phyloP scores from a whole-genome alignment of 2,329 filamentous ascomycete genomes.

The Microdochium bolleyi region DNA sequence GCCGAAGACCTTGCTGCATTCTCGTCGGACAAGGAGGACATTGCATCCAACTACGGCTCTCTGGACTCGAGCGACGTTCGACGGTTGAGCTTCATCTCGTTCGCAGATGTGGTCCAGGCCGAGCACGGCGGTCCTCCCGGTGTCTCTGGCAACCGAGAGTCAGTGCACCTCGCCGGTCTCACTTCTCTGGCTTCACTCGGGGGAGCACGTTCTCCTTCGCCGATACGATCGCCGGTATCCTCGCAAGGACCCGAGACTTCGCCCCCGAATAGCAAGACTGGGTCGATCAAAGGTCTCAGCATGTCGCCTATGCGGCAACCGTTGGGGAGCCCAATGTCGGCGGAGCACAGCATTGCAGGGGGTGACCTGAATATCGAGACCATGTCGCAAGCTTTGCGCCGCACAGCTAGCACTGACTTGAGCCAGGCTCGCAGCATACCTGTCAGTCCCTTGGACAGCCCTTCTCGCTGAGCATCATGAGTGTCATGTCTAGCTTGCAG shows the following conservation, averaged over 20 bases:
- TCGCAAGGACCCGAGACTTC: conserved; percentile 62
- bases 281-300: conserved; percentile 68
- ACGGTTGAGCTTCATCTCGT: conserved; percentile 89
- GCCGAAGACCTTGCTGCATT: conserved; percentile 50
- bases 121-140: conserved; percentile 59
- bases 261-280: conserved; percentile 68
- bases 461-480: conserved; percentile 14
- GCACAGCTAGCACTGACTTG: conserved; percentile 79
- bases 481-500: not conserved
- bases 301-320: conserved; percentile 54
- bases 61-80: conserved; percentile 73
- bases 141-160: conserved; percentile 52
- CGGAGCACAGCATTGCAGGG: conserved; percentile 41
- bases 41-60: conserved; percentile 67
- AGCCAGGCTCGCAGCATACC: conserved; percentile 45
- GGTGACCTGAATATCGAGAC: conserved; percentile 85
- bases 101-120: conserved; percentile 87
- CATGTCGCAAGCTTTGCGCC: conserved; percentile 81
- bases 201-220: conserved; percentile 67
- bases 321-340: conserved; percentile 55
- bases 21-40: conserved; percentile 46
- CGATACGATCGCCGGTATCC: conserved; percentile 70
- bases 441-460: conserved; percentile 46
- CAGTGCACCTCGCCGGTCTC: conserved; percentile 60
- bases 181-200: conserved; percentile 46